Conservation (phyloP, 495 filamentous ascomycete species). For the Hypoxylon perforatum region DNA sequence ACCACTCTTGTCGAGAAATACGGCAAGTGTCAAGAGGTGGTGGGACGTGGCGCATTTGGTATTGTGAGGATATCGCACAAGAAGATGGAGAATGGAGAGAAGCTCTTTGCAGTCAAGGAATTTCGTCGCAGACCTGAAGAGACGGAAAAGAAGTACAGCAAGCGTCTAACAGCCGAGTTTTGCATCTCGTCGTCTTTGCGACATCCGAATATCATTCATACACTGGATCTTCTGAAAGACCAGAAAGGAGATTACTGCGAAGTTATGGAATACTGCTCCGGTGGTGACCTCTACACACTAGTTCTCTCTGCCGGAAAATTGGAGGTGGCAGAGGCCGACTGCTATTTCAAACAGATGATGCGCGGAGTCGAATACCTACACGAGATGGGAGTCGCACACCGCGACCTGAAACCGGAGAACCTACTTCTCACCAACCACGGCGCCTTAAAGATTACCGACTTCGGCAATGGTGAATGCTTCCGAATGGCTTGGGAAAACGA, state of each 20-base stretch:
- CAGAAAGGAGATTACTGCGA: conserved; percentile 99
- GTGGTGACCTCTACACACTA: conserved; percentile 95
- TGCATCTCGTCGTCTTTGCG: conserved; percentile 97
- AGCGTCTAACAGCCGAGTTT: conserved; percentile 97
- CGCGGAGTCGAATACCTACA: conserved; percentile 99
- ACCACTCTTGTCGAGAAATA: conserved; percentile 94
- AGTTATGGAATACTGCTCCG: conserved; percentile 99
- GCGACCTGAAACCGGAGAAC: conserved; percentile 97
- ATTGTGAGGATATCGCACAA: conserved; percentile 99
- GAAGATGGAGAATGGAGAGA: conserved; percentile 87
- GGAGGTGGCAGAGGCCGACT: conserved; percentile 93
- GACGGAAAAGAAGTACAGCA: conserved; percentile 95
- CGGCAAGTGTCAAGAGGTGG: conserved; percentile 97
- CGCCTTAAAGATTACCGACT: conserved; percentile 98
- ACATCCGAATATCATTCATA: conserved; percentile 98
- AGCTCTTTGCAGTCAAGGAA: conserved; percentile 97
- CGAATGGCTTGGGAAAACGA: conserved; percentile 99
- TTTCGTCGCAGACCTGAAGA: conserved; percentile 95
- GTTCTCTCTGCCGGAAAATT: conserved; percentile 92
- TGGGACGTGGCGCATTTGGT: conserved; percentile 97
- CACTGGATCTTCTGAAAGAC: conserved; percentile 92
- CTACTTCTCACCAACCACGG: conserved; percentile 92
- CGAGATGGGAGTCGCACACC: conserved; percentile 98
- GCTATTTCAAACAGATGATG: conserved; percentile 99
- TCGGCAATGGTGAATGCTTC: conserved; percentile 99